Evolutionary conservation across 768 basidiomycete species (phyloP), one percentile per base, ranked within the genome.

Genomic region (Udeniomyces megalosporus): DNA sequence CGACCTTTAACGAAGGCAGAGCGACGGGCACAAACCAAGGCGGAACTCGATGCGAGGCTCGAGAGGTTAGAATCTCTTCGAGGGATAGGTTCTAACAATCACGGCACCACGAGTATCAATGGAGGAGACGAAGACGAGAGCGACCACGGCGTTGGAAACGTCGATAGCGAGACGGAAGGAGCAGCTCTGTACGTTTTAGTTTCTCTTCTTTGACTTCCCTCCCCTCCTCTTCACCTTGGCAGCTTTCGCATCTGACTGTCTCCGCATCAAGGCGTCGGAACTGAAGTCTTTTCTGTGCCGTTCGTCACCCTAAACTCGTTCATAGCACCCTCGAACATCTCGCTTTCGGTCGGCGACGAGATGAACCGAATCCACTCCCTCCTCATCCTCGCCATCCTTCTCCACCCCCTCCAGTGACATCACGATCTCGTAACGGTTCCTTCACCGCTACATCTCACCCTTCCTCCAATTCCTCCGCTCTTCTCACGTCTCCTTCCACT

Each of bases 321-420:
- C n/a, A 42, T 17, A 42, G 38, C 8, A 42, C 38, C 11, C 35
- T 48, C 20, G 22, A 62, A 48, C 61, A 62, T 28, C 61, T 62
- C 24, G 61, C 61, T n/a, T 62, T 62, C 35, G 61, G 61, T 7
- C 46, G 61, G 7, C 54, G 61, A 1, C 46, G 53, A 8, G 61
- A 62, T 31, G 55, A 62, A 8, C 61, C 61, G 10, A 24, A 2
- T 34, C 38, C 46, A 17, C 42, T 24, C 5, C n/a, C 28, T 24
- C 14, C 29, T 34, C 44, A 32, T 17, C 24, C 29, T 4, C 31
- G 2, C 35, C 52, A 42, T 17, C 38, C 38, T 42, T 8, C 38
- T 42, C 38, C 10, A 8, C 17, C 38, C 38, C 38, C 38, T 42
- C n/a, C 38, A 42, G 10, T 17, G 10, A 42, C 10, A 17, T 42